Evolutionary conservation across 352 stramenopile genomes (phyloP).

Genomic region (Phytophthora cryptogea): DNA sequence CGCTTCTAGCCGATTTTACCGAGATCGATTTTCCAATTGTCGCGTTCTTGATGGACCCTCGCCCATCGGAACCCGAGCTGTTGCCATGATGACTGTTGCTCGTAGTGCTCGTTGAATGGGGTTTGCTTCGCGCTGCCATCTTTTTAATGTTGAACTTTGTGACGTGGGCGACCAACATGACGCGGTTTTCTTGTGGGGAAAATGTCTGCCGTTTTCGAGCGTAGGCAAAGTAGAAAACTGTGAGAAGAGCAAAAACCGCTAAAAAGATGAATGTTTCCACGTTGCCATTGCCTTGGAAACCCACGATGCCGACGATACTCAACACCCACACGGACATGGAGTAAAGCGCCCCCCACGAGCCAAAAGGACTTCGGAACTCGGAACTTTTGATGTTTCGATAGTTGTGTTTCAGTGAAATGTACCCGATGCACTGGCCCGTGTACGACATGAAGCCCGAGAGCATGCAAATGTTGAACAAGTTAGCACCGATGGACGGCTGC

Average conservation of each 20-base stretch:
- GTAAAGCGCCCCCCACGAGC: conserved; percentile 33
- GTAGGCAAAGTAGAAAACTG: conserved; percentile 45
- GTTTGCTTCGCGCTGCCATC: conserved; percentile 10
- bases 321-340: conserved; percentile 39
- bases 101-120: conserved; percentile 2
- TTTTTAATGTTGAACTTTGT: conserved; percentile 48
- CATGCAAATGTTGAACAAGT: conserved; percentile 47
- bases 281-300: conserved; percentile 35
- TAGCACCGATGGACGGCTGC: conserved; percentile 17
- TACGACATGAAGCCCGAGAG: conserved; percentile 45
- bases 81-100: conserved; percentile 15
- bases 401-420: conserved; percentile 47
- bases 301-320: conserved; percentile 26
- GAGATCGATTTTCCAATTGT: conserved; percentile 12
- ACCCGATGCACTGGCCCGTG: conserved; percentile 46
- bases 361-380: conserved; percentile 47
- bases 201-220: conserved; percentile 42
- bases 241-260: conserved; percentile 20
- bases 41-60: background rate
- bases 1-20: conserved; percentile 4
- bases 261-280: conserved; percentile 32
- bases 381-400: conserved; percentile 50
- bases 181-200: conserved; percentile 43
- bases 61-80: conserved; percentile 3
- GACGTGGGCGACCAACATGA: conserved; percentile 52